phyloP scores from a whole-genome alignment of 768 basidiomycete genomes.

The Mycena leptocephala region DNA sequence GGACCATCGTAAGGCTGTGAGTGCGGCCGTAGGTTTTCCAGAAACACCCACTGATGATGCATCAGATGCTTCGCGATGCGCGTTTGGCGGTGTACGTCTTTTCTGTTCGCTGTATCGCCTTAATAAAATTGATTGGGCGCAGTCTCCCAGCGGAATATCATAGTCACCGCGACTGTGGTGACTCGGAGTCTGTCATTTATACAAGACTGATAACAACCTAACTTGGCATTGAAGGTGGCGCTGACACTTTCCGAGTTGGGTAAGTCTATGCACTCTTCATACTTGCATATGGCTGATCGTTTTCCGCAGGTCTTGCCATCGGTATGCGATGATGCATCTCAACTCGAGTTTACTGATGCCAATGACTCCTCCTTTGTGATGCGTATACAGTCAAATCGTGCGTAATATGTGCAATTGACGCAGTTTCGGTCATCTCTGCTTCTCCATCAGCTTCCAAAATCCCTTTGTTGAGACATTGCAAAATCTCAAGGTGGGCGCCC shows the following conservation, averaged over 20 bases:
- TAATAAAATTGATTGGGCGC: constrained; percentile 13
- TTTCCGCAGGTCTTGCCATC: constrained; percentile 52
- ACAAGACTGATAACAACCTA: neutral
- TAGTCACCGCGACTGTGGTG: constrained; percentile 64
- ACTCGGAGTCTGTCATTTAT: constrained; percentile 39
- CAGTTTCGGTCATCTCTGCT: no score
- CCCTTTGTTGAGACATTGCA: constrained; percentile 47
- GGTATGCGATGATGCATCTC: constrained; percentile 45
- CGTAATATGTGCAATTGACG: no score
- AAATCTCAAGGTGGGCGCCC: constrained; percentile 56
- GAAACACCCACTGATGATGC: neutral
- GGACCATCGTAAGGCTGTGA: constrained; percentile 69
- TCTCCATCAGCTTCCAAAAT: constrained; percentile 50
- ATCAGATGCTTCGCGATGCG: constrained; percentile 70
- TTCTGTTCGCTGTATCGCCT: neutral
- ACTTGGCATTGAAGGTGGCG: constrained; percentile 49
- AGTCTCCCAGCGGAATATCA: constrained; percentile 72
- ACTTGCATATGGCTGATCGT: neutral
- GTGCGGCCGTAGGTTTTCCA: constrained; percentile 33
- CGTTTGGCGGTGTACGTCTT: constrained; percentile 71
- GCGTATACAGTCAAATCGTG: constrained; percentile 65
- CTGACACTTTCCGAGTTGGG: constrained; percentile 62
- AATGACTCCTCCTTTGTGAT: constrained; percentile 25
- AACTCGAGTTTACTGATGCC: neutral
- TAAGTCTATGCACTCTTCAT: constrained; percentile 40